phyloP scores from a whole-genome alignment of 163 green algal species.

The Coccomyxa subellipsoidea region DNA sequence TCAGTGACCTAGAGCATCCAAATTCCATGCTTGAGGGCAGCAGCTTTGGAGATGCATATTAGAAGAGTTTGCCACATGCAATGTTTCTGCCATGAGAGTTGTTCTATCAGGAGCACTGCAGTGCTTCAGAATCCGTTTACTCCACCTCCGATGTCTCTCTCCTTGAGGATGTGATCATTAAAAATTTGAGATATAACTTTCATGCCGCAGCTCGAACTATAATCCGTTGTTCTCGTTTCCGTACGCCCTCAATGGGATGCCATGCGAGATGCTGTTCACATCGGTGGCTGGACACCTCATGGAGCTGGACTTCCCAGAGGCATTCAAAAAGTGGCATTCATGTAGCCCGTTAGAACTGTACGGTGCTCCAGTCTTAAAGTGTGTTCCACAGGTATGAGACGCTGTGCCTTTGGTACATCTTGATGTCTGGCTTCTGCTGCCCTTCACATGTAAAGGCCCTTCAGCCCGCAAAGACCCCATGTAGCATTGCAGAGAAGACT shows the following conservation, averaged over 20 bases:
- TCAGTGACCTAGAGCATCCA: too few species aligned
- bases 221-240: constrained; percentile 45
- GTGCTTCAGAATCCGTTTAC: too few species aligned
- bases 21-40: too few species aligned
- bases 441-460: neutral
- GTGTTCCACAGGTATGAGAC: constrained; percentile 65
- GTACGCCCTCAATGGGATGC: constrained; percentile 27
- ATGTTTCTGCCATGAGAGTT: too few species aligned
- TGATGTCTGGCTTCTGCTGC: neutral
- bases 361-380: constrained; percentile 67
- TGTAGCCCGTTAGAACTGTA: constrained; percentile 80
- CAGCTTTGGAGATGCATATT: too few species aligned
- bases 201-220: constrained; percentile 53
- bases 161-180: constrained; percentile 10
- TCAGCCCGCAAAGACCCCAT: too few species aligned
- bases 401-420: neutral
- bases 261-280: constrained; percentile 87
- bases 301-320: constrained; percentile 78
- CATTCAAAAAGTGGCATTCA: constrained; percentile 57
- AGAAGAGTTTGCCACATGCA: too few species aligned
- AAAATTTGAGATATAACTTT: neutral
- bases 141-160: neutral
- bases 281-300: constrained; percentile 92
- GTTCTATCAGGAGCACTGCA: too few species aligned
- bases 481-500: too few species aligned